phyloP scores from a whole-genome alignment of 352 stramenopile species.

The Phytophthora sojae region DNA sequence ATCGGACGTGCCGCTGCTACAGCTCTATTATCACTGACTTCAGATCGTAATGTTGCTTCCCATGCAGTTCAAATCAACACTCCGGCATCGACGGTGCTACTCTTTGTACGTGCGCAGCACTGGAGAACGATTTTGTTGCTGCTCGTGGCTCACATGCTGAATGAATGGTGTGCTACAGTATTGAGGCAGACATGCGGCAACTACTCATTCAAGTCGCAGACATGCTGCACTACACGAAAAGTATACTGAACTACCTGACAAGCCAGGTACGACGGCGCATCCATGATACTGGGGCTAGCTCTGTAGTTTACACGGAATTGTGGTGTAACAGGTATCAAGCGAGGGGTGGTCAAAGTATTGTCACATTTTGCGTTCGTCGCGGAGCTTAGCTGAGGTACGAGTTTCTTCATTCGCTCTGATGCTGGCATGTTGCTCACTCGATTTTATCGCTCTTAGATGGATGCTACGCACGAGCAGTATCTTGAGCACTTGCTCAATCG shows the following conservation, averaged over 20 bases:
- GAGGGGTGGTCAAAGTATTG: slow-evolving; percentile 34
- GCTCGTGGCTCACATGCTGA: not conserved
- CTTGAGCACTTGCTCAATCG: slow-evolving; percentile 68
- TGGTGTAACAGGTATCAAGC: slow-evolving; percentile 32
- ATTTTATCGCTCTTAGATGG: slow-evolving; percentile 49
- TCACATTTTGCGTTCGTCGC: slow-evolving; percentile 24
- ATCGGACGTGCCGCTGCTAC: not conserved
- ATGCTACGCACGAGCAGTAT: slow-evolving; percentile 65
- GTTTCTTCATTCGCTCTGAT: not conserved
- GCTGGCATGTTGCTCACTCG: not conserved
- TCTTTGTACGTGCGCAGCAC: slow-evolving; percentile 51
- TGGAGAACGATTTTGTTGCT: not conserved
- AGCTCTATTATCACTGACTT: not conserved
- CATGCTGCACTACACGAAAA: slow-evolving; percentile 85
- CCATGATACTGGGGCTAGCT: not conserved
- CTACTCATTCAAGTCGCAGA: slow-evolving; percentile 61
- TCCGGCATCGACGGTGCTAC: slow-evolving; percentile 63
- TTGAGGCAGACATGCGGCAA: slow-evolving; percentile 49
- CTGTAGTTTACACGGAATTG: not conserved
- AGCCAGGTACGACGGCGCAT: slow-evolving; percentile 54
- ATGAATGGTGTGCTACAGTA: slow-evolving; percentile 25
- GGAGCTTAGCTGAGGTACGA: slow-evolving; percentile 40
- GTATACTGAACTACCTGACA: slow-evolving; percentile 71
- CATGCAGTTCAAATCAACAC: slow-evolving; percentile 62
- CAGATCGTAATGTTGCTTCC: not conserved